Percentiles rank a stretch among this genome's conserved stretches.
phyloP scores from a whole-genome alignment of 2,329 filamentous ascomycete species.

The Botrytis byssoidea region DNA sequence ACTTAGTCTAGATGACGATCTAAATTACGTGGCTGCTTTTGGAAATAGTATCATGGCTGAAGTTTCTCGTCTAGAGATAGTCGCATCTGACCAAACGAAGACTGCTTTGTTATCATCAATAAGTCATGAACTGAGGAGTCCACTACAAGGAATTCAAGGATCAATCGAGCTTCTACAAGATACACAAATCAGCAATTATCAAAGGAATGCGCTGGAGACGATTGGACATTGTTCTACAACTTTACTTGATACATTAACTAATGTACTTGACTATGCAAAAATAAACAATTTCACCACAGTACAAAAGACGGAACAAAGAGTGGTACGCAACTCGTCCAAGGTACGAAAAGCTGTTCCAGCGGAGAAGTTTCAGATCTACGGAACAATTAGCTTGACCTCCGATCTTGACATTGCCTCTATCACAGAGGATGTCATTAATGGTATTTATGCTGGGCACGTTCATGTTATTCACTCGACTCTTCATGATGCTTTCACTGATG shows the following conservation, averaged over 20 bases:
- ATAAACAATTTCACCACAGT: conserved; percentile 31
- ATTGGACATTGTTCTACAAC: conserved; percentile 40
- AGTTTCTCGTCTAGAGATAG: conserved; percentile 50
- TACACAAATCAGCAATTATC: conserved; percentile 38
- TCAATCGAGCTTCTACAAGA: conserved; percentile 50
- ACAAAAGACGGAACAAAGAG: conserved; percentile 3
- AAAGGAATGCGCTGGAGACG: conserved; percentile 38
- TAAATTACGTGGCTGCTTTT: conserved; percentile 43
- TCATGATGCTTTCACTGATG: background rate
- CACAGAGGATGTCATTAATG: conserved; percentile 41
- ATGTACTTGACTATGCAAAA: conserved; percentile 42
- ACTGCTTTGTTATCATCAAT: conserved; percentile 57
- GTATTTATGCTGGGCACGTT: conserved; percentile 40
- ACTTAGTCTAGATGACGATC: conserved; percentile 39
- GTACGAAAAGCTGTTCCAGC: background rate
- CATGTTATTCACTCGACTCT: conserved; percentile 23
- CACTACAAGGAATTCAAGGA: conserved; percentile 55
- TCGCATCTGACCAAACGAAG: conserved; percentile 50
- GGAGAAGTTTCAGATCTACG: conserved; percentile 11
- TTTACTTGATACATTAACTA: conserved; percentile 41
- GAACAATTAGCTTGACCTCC: conserved; percentile 29
- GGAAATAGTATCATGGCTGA: conserved; percentile 53
- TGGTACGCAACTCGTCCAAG: background rate
- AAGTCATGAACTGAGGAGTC: conserved; percentile 55
- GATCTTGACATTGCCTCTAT: conserved; percentile 39